phyloP scores from a whole-genome alignment of 2,329 filamentous ascomycete species.

The Pestalotiopsis sp. region DNA sequence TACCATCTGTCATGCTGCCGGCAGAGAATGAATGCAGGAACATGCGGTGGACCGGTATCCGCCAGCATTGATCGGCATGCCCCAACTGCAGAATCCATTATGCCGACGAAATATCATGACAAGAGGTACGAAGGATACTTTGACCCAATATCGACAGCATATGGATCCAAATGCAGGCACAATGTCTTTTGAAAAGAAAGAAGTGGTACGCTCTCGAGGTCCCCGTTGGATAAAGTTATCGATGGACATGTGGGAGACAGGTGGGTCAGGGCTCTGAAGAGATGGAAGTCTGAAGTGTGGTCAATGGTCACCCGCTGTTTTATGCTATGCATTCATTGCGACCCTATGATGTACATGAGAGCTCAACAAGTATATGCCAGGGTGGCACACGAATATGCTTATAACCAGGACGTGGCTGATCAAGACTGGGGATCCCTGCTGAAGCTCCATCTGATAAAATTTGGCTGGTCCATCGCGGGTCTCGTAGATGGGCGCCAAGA shows the following conservation, averaged over 20 bases:
- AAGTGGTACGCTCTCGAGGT: background rate
- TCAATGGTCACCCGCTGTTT: background rate
- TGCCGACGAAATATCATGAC: background rate
- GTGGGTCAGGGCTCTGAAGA: background rate
- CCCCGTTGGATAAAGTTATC: background rate
- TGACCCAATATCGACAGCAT: background rate
- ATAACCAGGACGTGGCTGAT: background rate
- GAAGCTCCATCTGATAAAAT: slow-evolving; percentile 8
- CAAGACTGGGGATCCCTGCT: background rate
- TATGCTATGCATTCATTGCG: background rate
- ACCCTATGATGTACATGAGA: background rate
- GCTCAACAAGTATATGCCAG: background rate
- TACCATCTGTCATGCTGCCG: background rate
- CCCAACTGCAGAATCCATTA: background rate
- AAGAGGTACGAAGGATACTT: background rate
- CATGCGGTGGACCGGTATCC: background rate
- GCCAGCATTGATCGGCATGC: background rate
- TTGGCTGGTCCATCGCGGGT: slow-evolving; percentile 2
- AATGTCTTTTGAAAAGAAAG: background rate
- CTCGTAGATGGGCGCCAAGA: background rate
- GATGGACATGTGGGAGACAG: background rate
- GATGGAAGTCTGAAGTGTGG: too few species aligned
- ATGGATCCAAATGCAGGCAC: background rate
- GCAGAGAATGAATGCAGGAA: background rate
- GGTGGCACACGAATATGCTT: background rate